phyloP scores from a whole-genome alignment of 2,329 filamentous ascomycete species.

The Hypoxylon sp. region DNA sequence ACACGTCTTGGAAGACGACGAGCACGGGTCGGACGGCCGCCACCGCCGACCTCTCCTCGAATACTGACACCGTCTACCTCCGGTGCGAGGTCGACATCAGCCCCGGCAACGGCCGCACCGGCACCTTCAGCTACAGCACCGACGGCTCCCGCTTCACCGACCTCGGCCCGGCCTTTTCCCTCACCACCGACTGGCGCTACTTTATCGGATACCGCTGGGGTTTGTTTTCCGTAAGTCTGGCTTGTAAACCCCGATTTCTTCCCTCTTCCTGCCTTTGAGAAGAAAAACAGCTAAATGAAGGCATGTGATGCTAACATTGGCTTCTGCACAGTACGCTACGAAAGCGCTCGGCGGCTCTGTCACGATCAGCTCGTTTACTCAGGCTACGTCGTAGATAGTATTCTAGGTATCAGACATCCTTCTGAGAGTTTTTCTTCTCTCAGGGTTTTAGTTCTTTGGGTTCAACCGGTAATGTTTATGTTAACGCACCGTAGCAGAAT shows the following conservation, averaged over 20 bases:
- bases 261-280: too few species aligned
- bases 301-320: background rate
- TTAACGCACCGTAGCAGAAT: too few species aligned
- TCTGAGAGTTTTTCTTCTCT: too few species aligned
- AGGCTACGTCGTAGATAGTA: too few species aligned
- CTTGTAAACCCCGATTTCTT: too few species aligned
- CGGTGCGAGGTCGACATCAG: conserved; percentile 49
- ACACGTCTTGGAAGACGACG: conserved; percentile 43
- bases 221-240: conserved; percentile 51
- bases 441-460: too few species aligned
- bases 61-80: conserved; percentile 52
- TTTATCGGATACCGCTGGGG: conserved; percentile 59
- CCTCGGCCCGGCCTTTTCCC: conserved; percentile 46
- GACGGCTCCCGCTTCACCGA: conserved; percentile 51
- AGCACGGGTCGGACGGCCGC: conserved; percentile 40
- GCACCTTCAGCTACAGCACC: conserved; percentile 53
- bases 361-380: conserved; percentile 37
- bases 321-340: conserved; percentile 51
- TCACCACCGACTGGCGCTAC: conserved; percentile 55
- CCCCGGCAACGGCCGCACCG: conserved; percentile 42
- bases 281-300: background rate
- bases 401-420: too few species aligned
- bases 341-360: conserved; percentile 51
- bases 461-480: too few species aligned
- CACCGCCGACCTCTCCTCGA: conserved; percentile 42